phyloP scores from a whole-genome alignment of 352 stramenopile species.

The Bremia lactucae region DNA sequence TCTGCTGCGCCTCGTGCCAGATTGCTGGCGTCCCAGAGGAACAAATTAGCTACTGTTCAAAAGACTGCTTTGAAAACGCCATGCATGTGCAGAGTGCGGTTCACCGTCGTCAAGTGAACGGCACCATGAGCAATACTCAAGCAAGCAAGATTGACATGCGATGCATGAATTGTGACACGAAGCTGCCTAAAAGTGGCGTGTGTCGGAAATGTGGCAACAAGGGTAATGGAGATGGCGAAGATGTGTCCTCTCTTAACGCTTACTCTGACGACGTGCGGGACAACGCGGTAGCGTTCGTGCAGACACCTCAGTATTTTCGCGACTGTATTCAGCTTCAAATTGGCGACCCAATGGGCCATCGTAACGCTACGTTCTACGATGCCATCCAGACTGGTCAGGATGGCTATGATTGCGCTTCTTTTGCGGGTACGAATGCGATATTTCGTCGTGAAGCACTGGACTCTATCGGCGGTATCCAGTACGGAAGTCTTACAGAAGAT shows the following conservation, averaged over 20 bases:
- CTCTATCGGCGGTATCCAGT: slow-evolving; percentile 79
- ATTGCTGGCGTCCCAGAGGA: slow-evolving; percentile 74
- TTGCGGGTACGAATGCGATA: slow-evolving; percentile 74
- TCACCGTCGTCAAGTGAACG: slow-evolving; percentile 76
- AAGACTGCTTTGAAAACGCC: slow-evolving; percentile 81
- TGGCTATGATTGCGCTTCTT: slow-evolving; percentile 77
- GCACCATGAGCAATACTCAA: slow-evolving; percentile 60
- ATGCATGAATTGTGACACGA: slow-evolving; percentile 64
- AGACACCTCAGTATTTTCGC: slow-evolving; percentile 81
- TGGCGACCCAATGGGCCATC: slow-evolving; percentile 68
- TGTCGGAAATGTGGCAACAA: slow-evolving; percentile 63
- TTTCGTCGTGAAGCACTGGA: slow-evolving; percentile 80
- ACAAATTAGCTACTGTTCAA: slow-evolving; percentile 80
- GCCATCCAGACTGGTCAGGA: slow-evolving; percentile 79
- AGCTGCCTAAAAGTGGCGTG: slow-evolving; percentile 57
- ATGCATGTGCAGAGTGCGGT: slow-evolving; percentile 68
- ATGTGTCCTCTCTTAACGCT: slow-evolving; percentile 51
- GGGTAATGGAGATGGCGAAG: slow-evolving; percentile 22
- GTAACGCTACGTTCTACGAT: slow-evolving; percentile 82
- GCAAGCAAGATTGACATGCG: slow-evolving; percentile 58
- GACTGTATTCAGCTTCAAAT: slow-evolving; percentile 78
- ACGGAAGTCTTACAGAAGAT: slow-evolving; percentile 81
- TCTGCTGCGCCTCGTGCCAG: slow-evolving; percentile 78
- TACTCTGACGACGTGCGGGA: slow-evolving; percentile 74
- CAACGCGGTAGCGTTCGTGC: slow-evolving; percentile 72